phyloP scores from a whole-genome alignment of 164 flowering plant species.

The Kingdonia uniflora region DNA sequence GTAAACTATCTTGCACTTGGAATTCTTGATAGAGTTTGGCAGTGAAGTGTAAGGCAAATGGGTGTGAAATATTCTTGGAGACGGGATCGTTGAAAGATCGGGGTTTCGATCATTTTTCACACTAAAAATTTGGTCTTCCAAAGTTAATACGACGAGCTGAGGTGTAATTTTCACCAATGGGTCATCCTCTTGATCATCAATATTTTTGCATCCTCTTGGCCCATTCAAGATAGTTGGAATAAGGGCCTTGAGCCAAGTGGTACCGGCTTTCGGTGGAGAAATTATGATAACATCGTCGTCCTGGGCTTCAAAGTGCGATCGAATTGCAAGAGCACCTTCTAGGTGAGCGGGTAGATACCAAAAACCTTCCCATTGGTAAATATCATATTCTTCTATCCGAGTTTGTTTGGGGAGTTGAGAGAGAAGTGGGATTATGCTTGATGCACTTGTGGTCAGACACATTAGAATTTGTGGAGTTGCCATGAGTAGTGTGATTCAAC shows the following conservation, averaged over 20 bases:
- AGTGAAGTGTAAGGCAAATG: not conserved
- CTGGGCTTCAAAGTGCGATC: not conserved
- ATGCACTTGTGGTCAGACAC: too few species aligned
- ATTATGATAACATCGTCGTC: not conserved
- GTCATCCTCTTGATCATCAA: not conserved
- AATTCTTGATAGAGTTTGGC: not conserved
- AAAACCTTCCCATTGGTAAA: not conserved
- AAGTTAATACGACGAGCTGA: not conserved
- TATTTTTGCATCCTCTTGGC: too few species aligned
- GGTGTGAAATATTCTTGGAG: not conserved
- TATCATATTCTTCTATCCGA: too few species aligned
- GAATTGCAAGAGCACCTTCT: too few species aligned
- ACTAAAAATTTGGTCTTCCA: not conserved
- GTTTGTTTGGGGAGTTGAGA: too few species aligned
- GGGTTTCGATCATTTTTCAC: not conserved
- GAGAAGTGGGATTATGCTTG: too few species aligned
- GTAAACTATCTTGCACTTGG: slow-evolving; percentile 2
- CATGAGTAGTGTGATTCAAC: too few species aligned
- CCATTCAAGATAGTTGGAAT: not conserved
- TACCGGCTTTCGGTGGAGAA: not conserved
- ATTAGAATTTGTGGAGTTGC: too few species aligned
- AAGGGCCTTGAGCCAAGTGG: slow-evolving; percentile 1
- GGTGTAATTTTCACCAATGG: not conserved
- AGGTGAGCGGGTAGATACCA: not conserved
- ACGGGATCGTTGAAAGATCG: not conserved